These are phyloP conservation scores for Pseudonectria buxi DNA, from an alignment of 2,329 filamentous ascomycete genomes.

Conservation along the genomic window DNA sequence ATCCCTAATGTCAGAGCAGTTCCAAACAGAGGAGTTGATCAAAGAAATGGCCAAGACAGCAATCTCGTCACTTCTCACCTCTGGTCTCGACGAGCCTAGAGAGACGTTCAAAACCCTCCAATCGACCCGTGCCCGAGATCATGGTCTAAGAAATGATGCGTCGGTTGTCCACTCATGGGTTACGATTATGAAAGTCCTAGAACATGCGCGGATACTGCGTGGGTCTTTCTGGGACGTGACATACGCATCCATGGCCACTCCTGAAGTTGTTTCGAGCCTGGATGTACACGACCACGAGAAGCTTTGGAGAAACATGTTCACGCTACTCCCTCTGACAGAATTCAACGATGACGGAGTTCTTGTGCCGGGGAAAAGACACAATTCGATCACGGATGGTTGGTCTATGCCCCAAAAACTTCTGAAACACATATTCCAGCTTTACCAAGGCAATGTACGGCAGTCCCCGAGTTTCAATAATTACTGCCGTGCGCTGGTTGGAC, in stretches of 20 bases:
- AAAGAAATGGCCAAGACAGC: slow-evolving; percentile 33
- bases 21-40: slow-evolving; percentile 44
- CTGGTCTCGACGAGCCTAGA: slow-evolving; percentile 38
- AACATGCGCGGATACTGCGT: slow-evolving; percentile 42
- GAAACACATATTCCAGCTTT: slow-evolving; percentile 51
- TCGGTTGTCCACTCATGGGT: slow-evolving; percentile 50
- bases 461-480: slow-evolving; percentile 59
- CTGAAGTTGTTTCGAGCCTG: slow-evolving; percentile 26
- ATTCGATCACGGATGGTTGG: slow-evolving; percentile 48
- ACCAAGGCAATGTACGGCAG: slow-evolving; percentile 48
- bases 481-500: slow-evolving; percentile 49
- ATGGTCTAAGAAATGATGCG: slow-evolving; percentile 44
- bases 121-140: slow-evolving; percentile 37
- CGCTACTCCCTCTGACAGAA: slow-evolving; percentile 53
- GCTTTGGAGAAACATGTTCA: slow-evolving; percentile 53
- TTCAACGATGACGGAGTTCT: slow-evolving; percentile 50
- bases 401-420: slow-evolving; percentile 49
- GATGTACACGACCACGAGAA: slow-evolving; percentile 47
- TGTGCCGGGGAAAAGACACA: slow-evolving; percentile 26
- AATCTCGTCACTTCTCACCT: slow-evolving; percentile 33
- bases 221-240: slow-evolving; percentile 56
- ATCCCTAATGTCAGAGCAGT: slow-evolving; percentile 27
- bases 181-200: slow-evolving; percentile 47
- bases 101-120: slow-evolving; percentile 43
- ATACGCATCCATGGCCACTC: slow-evolving; percentile 35